Percentiles rank a stretch among this genome's conserved stretches.
phyloP scores from a whole-genome alignment of 768 basidiomycete genomes.

The Collybia sp. region DNA sequence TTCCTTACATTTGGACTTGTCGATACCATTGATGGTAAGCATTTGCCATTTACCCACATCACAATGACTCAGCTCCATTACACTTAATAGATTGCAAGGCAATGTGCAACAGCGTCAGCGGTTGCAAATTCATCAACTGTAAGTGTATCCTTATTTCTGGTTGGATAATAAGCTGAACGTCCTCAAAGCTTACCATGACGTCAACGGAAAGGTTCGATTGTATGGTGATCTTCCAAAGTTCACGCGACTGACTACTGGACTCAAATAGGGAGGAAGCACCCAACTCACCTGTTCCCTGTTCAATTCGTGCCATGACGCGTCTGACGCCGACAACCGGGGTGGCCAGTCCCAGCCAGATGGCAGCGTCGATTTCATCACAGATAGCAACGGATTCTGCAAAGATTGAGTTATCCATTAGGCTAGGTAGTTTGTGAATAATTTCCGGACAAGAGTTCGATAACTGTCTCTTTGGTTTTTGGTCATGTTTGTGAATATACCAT shows the following conservation, averaged over 20 bases:
- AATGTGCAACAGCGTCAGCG: constrained; percentile 36
- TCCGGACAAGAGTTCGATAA: no score
- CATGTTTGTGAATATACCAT: no score
- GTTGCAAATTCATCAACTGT: constrained; percentile 42
- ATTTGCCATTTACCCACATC: background rate
- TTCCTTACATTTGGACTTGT: constrained; percentile 42
- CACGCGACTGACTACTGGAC: constrained; percentile 4
- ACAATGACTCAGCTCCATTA: background rate
- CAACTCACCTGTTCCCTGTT: constrained; percentile 40
- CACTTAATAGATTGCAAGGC: constrained; percentile 31
- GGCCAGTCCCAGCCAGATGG: constrained; percentile 40
- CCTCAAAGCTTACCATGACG: constrained; percentile 36
- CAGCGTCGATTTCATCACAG: constrained; percentile 31
- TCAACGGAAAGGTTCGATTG: constrained; percentile 35
- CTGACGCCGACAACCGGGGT: constrained; percentile 34
- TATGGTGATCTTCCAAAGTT: background rate
- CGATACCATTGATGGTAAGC: constrained; percentile 33
- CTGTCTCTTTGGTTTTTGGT: no score
- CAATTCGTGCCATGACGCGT: constrained; percentile 27
- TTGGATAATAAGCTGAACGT: background rate
- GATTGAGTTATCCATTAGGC: no score
- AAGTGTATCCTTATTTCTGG: constrained; percentile 9
- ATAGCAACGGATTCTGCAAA: constrained; percentile 41
- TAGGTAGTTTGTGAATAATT: no score
- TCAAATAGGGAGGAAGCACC: constrained; percentile 32